phyloP scores from a whole-genome alignment of 768 basidiomycete genomes.

The Mycena floridula region DNA sequence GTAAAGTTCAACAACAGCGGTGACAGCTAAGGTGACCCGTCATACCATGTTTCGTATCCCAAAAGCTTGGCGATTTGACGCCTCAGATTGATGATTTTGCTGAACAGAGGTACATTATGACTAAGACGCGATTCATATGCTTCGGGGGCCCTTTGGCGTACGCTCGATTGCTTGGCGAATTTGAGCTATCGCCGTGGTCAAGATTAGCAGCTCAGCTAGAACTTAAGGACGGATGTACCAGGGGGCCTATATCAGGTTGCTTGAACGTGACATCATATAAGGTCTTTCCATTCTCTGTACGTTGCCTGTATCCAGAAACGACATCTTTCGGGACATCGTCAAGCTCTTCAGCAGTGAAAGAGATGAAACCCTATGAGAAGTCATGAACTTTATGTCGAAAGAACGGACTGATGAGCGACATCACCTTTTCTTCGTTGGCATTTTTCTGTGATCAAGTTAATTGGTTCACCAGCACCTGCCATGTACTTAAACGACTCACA shows the following conservation, averaged over 20 bases:
- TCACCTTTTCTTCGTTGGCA: slow-evolving; percentile 82
- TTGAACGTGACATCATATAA: slow-evolving; percentile 75
- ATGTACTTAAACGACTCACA: slow-evolving; percentile 37
- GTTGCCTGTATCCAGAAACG: slow-evolving; percentile 68
- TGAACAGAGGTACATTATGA: slow-evolving; percentile 66
- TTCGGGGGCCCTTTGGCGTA: slow-evolving; percentile 59
- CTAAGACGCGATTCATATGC: slow-evolving; percentile 63
- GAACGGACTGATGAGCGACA: slow-evolving; percentile 7
- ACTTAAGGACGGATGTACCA: slow-evolving; percentile 51
- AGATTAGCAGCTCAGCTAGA: no score
- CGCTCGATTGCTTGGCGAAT: slow-evolving; percentile 66
- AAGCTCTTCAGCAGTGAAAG: slow-evolving; percentile 67
- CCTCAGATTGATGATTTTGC: slow-evolving; percentile 63
- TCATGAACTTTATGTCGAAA: not conserved
- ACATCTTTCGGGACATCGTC: slow-evolving; percentile 79
- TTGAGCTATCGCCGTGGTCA: slow-evolving; percentile 49
- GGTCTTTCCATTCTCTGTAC: slow-evolving; percentile 48
- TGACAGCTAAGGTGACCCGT: not conserved
- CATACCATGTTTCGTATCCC: slow-evolving; percentile 65
- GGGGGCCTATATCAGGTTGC: slow-evolving; percentile 74
- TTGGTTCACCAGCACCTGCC: no score
- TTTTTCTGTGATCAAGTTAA: slow-evolving; percentile 68
- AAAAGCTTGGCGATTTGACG: slow-evolving; percentile 62
- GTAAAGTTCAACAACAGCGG: no score
- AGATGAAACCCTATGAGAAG: slow-evolving; percentile 44